Base-by-base conservation (phyloP, 2,329 filamentous ascomycete genomes). In the Fusarium palustre region DNA sequence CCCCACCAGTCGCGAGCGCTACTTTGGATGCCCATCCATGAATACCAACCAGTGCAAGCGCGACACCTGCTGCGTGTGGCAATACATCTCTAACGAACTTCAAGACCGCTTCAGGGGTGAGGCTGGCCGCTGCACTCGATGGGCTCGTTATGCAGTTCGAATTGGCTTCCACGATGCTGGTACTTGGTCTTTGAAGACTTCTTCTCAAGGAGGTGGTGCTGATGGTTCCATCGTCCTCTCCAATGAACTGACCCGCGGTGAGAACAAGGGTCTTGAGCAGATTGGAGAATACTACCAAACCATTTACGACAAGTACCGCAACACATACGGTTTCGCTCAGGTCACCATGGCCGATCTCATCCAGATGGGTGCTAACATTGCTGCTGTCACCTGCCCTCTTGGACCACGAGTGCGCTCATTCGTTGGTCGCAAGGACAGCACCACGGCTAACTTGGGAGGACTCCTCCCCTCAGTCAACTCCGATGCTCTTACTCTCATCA, bases 301-400 rank as follows among this genome's bases (percentile, higher is more conserved):
- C 11, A 79, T 85, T 61, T 81, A 81, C 63, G 50, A 74, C 36
- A 81, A 83, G 68, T 85, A 82, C 69, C 74, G 71, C 56, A 65
- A 64, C 28, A 31, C 64, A n/a, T 63, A 67, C 15, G 79, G 80
- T 45, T 76, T 74, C 60, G 76, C 72, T 24, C 70, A 74, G n/a
- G 80, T 88, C 34, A 80, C 81, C 5, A 84, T 84, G 69, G 86
- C 85, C 33, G 87, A 89, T 70, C 77, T 88, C 10, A 81, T 87
- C 36, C 85, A 88, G 72, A 83, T 87, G 71, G 84, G 83, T 3
- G 79, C 79, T 77, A 85, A 77, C 59, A 79, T 86, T 41, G 86
- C 83, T 22, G 84, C 84, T 10, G 81, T 85, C 6, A 80, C 82
- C 13, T 82, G 81, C 58, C 80, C 81, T 10, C 76, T 80, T 7